Percentiles rank a stretch among this genome's conserved stretches.
Conservation (phyloP, 371 early-diverging fungal species). For the Mortierella sp. region DNA sequence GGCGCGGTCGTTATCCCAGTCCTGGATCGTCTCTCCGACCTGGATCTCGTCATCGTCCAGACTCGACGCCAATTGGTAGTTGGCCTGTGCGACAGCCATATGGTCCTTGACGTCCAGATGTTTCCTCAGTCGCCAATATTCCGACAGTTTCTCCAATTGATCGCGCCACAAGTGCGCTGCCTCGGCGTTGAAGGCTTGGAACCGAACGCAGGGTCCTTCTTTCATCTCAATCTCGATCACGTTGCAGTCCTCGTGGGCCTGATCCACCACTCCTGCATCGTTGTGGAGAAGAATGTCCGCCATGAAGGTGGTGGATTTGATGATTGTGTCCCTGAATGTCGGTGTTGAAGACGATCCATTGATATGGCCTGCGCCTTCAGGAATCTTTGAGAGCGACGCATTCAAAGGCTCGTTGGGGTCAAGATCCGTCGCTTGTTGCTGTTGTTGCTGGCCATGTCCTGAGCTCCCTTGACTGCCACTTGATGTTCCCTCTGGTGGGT, state of each 20-base stretch:
- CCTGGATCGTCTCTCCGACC: slow-evolving; percentile 37
- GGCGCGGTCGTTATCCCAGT: slow-evolving; percentile 45
- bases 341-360: background rate
- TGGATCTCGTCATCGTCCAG: slow-evolving; percentile 50
- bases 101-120: slow-evolving; percentile 62
- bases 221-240: slow-evolving; percentile 55
- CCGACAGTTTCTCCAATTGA: slow-evolving; percentile 59
- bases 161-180: slow-evolving; percentile 68
- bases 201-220: slow-evolving; percentile 29
- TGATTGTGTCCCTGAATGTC: slow-evolving; percentile 19
- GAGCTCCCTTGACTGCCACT: background rate
- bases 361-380: background rate
- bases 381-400: slow-evolving; percentile 1
- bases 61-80: slow-evolving; percentile 33
- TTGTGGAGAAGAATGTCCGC: slow-evolving; percentile 32
- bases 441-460: slow-evolving; percentile 2
- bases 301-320: slow-evolving; percentile 32
- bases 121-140: slow-evolving; percentile 67
- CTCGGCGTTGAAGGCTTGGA: slow-evolving; percentile 61
- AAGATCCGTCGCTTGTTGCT: background rate
- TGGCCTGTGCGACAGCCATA: slow-evolving; percentile 42
- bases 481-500: background rate
- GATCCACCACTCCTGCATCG: slow-evolving; percentile 22
- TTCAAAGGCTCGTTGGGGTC: slow-evolving; percentile 6
- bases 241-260: slow-evolving; percentile 28